These are phyloP conservation scores for Flaveria sonorensis DNA, from an alignment of 129 eudicot genomes.

Conservation along the genomic window DNA sequence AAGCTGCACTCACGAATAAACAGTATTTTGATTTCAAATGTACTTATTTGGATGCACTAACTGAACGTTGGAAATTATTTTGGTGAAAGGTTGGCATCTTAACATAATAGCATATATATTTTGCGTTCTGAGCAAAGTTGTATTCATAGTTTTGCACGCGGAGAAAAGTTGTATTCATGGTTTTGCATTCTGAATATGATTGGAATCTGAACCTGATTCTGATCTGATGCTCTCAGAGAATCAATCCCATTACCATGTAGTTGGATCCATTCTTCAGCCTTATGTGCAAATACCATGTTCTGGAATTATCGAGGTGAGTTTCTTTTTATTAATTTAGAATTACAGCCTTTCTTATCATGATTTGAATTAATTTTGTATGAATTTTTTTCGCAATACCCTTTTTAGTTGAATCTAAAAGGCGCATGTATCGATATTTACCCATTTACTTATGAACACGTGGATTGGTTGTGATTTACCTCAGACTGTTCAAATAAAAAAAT, in stretches of 20 bases:
- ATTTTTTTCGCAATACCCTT: background rate
- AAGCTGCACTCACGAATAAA: background rate
- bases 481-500: background rate
- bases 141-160: background rate
- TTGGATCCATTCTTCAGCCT: constrained; percentile 48
- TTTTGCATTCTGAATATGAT: constrained; percentile 8
- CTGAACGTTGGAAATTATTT: constrained; percentile 14
- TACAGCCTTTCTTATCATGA: constrained; percentile 1
- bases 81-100: background rate
- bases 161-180: background rate
- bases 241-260: constrained; percentile 25
- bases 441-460: background rate
- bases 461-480: background rate
- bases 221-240: constrained; percentile 41
- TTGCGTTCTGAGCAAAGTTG: background rate
- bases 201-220: constrained; percentile 20
- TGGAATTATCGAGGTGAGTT: constrained; percentile 47
- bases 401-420: background rate
- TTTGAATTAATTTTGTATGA: background rate
- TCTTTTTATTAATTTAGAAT: constrained; percentile 5
- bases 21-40: background rate
- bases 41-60: constrained; percentile 11
- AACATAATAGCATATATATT: background rate
- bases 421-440: background rate
- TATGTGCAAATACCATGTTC: constrained; percentile 32